These are phyloP conservation scores for Fragaria nilgerrensis DNA, from an alignment of 306 rosid genomes.

Conservation along the genomic window DNA sequence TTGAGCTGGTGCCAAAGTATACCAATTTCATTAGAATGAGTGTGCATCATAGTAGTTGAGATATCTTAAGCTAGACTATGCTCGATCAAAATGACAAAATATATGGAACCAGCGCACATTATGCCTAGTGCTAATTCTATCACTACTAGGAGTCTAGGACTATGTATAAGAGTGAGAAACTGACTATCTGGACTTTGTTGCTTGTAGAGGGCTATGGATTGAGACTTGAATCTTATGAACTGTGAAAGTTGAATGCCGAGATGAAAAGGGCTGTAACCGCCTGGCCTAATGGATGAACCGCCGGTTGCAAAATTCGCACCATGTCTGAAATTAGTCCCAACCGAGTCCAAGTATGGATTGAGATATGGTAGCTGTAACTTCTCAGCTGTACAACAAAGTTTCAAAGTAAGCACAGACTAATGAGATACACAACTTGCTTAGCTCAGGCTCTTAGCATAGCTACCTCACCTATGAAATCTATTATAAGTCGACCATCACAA, in stretches of 20 bases:
- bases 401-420: neutral
- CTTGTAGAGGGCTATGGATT: conserved; percentile 45
- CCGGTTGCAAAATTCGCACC: conserved; percentile 86
- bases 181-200: conserved; percentile 43
- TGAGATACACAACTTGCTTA: neutral
- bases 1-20: conserved; percentile 32
- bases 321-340: conserved; percentile 70
- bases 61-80: neutral
- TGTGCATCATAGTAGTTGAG: neutral
- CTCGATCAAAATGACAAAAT: neutral
- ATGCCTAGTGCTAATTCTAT: neutral
- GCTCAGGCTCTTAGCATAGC: neutral
- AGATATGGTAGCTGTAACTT: conserved; percentile 69
- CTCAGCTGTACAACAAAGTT: conserved; percentile 59
- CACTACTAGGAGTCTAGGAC: neutral
- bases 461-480: conserved; percentile 63
- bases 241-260: conserved; percentile 73
- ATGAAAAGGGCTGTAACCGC: conserved; percentile 76
- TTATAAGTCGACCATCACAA: conserved; percentile 78
- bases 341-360: conserved; percentile 76
- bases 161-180: conserved; percentile 16
- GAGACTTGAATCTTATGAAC: conserved; percentile 65
- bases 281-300: conserved; percentile 67
- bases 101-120: neutral
- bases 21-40: conserved; percentile 5